Evolutionary conservation across 805 yeast species (phyloP).

Genomic region (Lachancea quebecensis): DNA sequence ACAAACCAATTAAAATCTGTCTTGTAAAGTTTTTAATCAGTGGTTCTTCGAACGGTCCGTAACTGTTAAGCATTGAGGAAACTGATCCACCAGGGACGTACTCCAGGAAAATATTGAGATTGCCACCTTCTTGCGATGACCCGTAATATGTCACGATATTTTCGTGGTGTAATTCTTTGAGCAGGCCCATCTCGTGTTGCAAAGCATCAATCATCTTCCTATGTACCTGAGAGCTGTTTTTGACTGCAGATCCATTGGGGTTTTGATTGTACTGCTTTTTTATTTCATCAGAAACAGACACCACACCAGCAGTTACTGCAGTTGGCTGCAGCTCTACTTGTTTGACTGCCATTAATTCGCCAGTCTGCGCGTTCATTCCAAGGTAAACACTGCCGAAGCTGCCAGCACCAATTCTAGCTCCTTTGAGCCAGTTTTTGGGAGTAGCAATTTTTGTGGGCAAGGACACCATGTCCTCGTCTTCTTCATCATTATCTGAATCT

Average conservation of each 20-base stretch:
- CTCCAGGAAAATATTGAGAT: slow-evolving; percentile 71
- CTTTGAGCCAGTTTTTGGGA: slow-evolving; percentile 84
- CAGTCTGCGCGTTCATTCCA: slow-evolving; percentile 87
- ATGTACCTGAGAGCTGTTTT: slow-evolving; percentile 31
- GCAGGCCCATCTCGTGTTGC: slow-evolving; percentile 70
- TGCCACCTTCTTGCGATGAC: slow-evolving; percentile 64
- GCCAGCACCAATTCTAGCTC: slow-evolving; percentile 90
- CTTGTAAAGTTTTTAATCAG: slow-evolving; percentile 62
- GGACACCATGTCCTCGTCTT: slow-evolving; percentile 32
- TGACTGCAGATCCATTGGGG: slow-evolving; percentile 16
- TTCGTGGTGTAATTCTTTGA: slow-evolving; percentile 78
- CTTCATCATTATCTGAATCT: slow-evolving; percentile 18
- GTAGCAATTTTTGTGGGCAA: slow-evolving; percentile 36
- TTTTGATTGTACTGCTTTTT: slow-evolving; percentile 17
- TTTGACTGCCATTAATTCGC: slow-evolving; percentile 95
- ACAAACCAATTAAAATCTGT: slow-evolving; percentile 69
- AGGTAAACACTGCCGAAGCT: slow-evolving; percentile 89
- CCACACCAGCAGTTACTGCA: slow-evolving; percentile 31
- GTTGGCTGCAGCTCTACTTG: slow-evolving; percentile 67
- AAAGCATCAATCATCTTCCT: slow-evolving; percentile 68
- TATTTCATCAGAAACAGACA: slow-evolving; percentile 12
- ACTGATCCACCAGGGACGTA: slow-evolving; percentile 73
- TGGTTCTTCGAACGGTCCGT: slow-evolving; percentile 78
- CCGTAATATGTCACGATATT: slow-evolving; percentile 92
- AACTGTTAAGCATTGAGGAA: slow-evolving; percentile 60